phyloP scores from a whole-genome alignment of 306 rosid genomes.

The Inga laurina region DNA sequence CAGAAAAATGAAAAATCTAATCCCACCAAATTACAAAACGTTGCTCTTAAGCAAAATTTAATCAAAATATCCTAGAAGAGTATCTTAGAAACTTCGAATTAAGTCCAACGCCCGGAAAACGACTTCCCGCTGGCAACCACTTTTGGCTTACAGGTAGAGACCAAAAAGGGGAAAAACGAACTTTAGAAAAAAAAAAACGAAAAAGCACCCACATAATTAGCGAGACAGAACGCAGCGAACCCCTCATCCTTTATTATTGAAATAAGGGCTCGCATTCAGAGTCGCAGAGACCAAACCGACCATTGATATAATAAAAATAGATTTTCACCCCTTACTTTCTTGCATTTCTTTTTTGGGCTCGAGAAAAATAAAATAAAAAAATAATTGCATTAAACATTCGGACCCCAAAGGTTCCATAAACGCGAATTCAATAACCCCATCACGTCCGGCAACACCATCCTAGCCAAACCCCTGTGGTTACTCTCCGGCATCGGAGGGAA shows the following conservation, averaged over 20 bases:
- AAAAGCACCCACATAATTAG: not conserved
- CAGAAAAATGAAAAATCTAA: not conserved
- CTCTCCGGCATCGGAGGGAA: conserved; percentile 34
- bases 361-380: conserved; percentile 4
- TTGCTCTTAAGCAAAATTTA: conserved; percentile 36
- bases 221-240: not conserved
- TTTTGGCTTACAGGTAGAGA: not conserved
- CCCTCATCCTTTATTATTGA: not conserved
- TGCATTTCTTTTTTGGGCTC: conserved; percentile 14
- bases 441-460: conserved; percentile 80
- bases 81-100: not conserved
- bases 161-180: not conserved
- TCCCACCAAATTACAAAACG: conserved; percentile 20
- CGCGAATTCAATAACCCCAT: conserved; percentile 69
- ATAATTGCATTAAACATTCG: conserved; percentile 43
- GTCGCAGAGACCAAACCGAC: conserved; percentile 27
- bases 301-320: conserved; percentile 21
- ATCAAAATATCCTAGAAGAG: not conserved
- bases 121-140: conserved; percentile 31
- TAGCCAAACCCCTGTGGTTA: conserved; percentile 58
- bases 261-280: not conserved
- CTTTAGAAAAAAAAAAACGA: not conserved
- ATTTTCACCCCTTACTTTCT: not conserved
- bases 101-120: conserved; percentile 8
- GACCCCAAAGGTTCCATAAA: conserved; percentile 79